These are phyloP conservation scores for Pleurotus djamor DNA, from an alignment of 768 basidiomycete genomes.

Conservation along the genomic window DNA sequence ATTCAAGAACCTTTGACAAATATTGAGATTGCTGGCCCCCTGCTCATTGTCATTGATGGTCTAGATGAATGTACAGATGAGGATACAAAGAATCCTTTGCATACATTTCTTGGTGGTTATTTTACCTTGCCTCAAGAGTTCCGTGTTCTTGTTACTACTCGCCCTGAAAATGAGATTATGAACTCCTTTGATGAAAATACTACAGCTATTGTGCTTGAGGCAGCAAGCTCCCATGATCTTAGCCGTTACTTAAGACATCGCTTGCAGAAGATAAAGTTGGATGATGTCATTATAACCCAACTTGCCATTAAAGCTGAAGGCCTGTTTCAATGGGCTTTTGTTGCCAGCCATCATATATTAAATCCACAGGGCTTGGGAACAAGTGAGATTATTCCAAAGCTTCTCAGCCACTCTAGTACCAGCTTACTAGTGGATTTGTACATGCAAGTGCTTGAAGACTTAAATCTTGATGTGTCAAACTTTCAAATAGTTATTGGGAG, in stretches of 20 bases:
- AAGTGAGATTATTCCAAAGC: background rate
- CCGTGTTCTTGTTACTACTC: constrained; percentile 18
- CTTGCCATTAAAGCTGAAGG: constrained; percentile 14
- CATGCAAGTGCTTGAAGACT: no score
- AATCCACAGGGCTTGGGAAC: no score
- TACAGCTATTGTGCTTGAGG: no score
- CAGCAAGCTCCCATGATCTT: constrained; percentile 4
- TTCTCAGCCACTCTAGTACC: background rate
- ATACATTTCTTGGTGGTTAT: constrained; percentile 12
- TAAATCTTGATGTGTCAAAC: no score
- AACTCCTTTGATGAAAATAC: background rate
- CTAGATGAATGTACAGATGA: constrained; percentile 16
- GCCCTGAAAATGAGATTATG: constrained; percentile 10
- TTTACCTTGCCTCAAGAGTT: constrained; percentile 15
- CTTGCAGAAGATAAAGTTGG: no score
- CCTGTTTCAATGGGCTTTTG: constrained; percentile 15
- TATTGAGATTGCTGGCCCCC: background rate
- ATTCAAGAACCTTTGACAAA: background rate
- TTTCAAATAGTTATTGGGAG: no score
- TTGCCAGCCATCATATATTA: background rate
- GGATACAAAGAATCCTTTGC: background rate
- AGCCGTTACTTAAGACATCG: no score
- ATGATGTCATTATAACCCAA: no score
- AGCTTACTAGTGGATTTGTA: background rate
- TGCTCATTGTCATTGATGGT: constrained; percentile 18